phyloP scores from a whole-genome alignment of 192 early-diverging fungal species.

The Mortierella antarctica region DNA sequence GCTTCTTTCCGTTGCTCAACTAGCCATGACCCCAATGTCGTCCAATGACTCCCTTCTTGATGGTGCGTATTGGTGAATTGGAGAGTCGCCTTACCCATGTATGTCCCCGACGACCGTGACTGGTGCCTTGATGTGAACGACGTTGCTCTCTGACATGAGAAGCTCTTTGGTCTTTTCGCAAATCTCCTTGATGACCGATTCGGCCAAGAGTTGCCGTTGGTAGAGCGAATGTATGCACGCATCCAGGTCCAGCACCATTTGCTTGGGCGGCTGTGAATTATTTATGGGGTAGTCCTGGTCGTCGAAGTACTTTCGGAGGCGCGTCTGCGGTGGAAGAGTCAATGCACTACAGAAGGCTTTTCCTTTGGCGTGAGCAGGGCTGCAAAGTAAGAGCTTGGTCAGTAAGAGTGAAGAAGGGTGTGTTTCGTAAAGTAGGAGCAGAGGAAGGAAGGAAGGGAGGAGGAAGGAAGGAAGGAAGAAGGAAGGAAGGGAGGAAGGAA shows the following conservation, averaged over 20 bases:
- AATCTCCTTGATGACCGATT: slow-evolving; percentile 80
- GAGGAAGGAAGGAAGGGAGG: neutral
- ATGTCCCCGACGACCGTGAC: slow-evolving; percentile 94
- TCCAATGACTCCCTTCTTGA: neutral
- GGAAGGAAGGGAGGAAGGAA: neutral
- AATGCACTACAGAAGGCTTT: neutral
- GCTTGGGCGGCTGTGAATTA: no score
- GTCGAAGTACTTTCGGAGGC: no score
- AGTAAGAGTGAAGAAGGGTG: neutral
- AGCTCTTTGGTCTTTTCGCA: slow-evolving; percentile 85
- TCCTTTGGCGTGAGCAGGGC: neutral
- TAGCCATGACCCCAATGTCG: neutral
- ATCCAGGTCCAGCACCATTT: slow-evolving; percentile 82
- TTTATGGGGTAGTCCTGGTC: no score
- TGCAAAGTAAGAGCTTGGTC: neutral
- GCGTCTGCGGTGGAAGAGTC: no score
- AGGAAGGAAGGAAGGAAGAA: neutral
- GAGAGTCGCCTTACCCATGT: slow-evolving; percentile 72
- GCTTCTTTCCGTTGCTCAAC: neutral
- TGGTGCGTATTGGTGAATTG: neutral
- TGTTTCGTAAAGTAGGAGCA: neutral
- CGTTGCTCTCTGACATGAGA: slow-evolving; percentile 87
- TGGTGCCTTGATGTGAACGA: slow-evolving; percentile 83
- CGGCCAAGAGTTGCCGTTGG: slow-evolving; percentile 76
- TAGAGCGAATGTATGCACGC: slow-evolving; percentile 82